Evolutionary conservation across 2,329 filamentous ascomycete species (phyloP).

Genomic region (Colletotrichum siamense): DNA sequence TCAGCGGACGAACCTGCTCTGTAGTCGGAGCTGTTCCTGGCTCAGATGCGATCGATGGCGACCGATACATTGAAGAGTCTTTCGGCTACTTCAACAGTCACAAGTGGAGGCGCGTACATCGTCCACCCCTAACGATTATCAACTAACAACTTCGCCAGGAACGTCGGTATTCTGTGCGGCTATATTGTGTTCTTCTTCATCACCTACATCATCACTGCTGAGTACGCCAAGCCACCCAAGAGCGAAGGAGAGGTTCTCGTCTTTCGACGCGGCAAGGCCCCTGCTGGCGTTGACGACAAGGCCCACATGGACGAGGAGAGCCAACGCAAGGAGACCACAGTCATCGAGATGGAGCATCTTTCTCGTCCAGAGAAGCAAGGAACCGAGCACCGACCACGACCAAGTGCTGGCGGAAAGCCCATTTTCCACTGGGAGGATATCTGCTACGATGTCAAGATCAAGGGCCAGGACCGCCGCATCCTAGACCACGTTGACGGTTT

Average conservation of each 20-base stretch:
- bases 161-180: constrained; percentile 71
- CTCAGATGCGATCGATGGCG: constrained; percentile 44
- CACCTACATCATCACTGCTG: constrained; percentile 67
- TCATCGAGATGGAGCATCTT: background rate
- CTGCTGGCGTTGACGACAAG: constrained; percentile 41
- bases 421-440: constrained; percentile 75
- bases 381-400: background rate
- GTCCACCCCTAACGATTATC: fast-evolving
- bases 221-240: constrained; percentile 69
- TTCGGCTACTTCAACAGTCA: constrained; percentile 50
- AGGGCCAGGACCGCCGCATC: constrained; percentile 67
- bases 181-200: constrained; percentile 66
- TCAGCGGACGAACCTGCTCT: constrained; percentile 49
- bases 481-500: constrained; percentile 77
- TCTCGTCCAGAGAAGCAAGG: background rate
- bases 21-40: constrained; percentile 51
- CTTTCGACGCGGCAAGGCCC: constrained; percentile 53
- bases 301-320: background rate
- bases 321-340: background rate
- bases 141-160: constrained; percentile 42
- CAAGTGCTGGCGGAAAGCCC: constrained; percentile 15
- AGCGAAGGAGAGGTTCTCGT: constrained; percentile 80
- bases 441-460: constrained; percentile 68
- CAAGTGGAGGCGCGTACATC: constrained; percentile 43
- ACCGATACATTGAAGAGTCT: constrained; percentile 45